Conservation (phyloP, 371 early-diverging fungal species). For the Mortierella sp. region DNA sequence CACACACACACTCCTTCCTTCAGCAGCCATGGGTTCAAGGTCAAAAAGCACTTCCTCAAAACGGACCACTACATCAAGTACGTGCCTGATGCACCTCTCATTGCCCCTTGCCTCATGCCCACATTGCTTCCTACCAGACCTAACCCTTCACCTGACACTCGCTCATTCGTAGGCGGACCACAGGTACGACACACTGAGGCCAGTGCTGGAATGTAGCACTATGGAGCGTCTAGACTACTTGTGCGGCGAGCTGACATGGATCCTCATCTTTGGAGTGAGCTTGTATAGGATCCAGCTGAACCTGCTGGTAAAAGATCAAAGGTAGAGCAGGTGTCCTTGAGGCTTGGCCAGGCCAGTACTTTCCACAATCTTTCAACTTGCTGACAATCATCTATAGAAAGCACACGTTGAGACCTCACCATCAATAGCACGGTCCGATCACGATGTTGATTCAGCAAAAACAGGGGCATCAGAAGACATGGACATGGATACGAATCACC, state of each 20-base stretch:
- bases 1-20: background rate
- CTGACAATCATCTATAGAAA: slow-evolving; percentile 12
- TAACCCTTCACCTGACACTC: background rate
- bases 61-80: slow-evolving; percentile 28
- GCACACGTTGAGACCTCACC: slow-evolving; percentile 18
- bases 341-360: background rate
- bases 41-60: slow-evolving; percentile 28
- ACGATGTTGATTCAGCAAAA: background rate
- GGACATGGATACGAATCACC: slow-evolving; percentile 13
- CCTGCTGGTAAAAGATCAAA: slow-evolving; percentile 38
- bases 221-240: background rate
- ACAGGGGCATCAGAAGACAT: background rate
- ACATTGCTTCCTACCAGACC: background rate
- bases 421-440: slow-evolving; percentile 32
- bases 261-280: background rate
- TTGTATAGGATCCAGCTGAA: slow-evolving; percentile 22
- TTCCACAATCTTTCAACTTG: background rate
- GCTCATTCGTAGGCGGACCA: slow-evolving; percentile 9
- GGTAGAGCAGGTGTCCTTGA: slow-evolving; percentile 7
- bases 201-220: too few species aligned
- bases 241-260: background rate
- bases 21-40: slow-evolving; percentile 36
- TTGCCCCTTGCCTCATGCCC: background rate
- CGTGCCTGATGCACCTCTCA: background rate
- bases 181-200: slow-evolving; percentile 17